A percentile compares a stretch with the other conserved stretches of the same genome.
These are phyloP conservation scores for Neocallimastix lanati DNA, from an alignment of 192 early-diverging fungal species.

Conservation along the genomic window DNA sequence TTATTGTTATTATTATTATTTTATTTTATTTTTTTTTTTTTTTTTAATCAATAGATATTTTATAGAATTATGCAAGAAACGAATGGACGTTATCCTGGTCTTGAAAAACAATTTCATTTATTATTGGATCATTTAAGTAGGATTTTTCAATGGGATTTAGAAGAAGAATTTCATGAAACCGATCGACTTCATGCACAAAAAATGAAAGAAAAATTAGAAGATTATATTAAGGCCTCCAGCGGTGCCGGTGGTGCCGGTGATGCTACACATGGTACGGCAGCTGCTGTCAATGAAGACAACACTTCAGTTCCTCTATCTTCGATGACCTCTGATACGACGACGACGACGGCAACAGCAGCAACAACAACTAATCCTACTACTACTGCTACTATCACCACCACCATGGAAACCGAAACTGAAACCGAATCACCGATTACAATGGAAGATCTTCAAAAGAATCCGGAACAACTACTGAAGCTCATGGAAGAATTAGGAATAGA, in stretches of 20 bases:
- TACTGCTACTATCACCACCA: too few relatives aligned
- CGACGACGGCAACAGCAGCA: too few relatives aligned
- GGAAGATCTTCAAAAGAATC: not conserved
- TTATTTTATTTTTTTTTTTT: too few relatives aligned
- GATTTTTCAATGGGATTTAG: not conserved
- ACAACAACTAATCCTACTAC: too few relatives aligned
- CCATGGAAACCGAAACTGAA: too few relatives aligned
- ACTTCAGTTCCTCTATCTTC: too few relatives aligned
- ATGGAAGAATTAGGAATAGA: not conserved
- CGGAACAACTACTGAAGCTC: not conserved
- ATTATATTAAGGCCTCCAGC: not conserved
- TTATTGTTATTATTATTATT: too few relatives aligned
- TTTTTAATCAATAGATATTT: not conserved
- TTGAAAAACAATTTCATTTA: not conserved
- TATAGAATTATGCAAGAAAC: not conserved
- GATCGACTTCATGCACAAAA: not conserved
- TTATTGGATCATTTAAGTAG: not conserved
- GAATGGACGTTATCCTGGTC: not conserved
- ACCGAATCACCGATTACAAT: too few relatives aligned
- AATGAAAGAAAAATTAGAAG: not conserved
- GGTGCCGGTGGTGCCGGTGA: too few relatives aligned
- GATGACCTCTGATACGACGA: too few relatives aligned
- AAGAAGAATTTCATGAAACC: not conserved
- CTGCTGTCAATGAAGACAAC: too few relatives aligned
- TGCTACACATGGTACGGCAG: too few relatives aligned